Percentiles rank a stretch among this genome's conserved stretches.
Evolutionary conservation across 805 yeast species (phyloP).

Genomic region (Hyphopichia homilentoma): DNA sequence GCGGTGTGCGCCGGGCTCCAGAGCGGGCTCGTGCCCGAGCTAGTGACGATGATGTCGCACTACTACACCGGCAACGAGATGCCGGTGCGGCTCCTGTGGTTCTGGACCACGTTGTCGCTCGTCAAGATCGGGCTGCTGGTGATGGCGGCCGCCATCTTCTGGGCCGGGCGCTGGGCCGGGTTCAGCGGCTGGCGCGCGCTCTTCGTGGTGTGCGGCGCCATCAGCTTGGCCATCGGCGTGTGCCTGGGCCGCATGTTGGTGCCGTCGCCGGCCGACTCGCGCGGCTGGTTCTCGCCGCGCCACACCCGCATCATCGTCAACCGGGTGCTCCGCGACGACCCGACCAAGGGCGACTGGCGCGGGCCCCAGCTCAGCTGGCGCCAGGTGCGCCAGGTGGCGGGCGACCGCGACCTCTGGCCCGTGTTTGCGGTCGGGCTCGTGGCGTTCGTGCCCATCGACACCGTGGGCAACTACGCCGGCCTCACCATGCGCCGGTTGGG

Average conservation of each 20-base stretch:
- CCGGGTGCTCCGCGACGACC: slow-evolving; percentile 26
- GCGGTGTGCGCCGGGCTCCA: slow-evolving; percentile 28
- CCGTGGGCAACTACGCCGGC: slow-evolving; percentile 39
- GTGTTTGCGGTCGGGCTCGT: slow-evolving; percentile 1
- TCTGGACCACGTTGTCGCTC: slow-evolving; percentile 25
- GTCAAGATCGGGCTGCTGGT: slow-evolving; percentile 18
- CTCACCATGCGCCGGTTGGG: slow-evolving; percentile 35
- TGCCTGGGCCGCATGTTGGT: slow-evolving; percentile 3
- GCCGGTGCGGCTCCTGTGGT: slow-evolving; percentile 16
- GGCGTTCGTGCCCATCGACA: slow-evolving; percentile 16
- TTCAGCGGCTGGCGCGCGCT: slow-evolving; percentile 19
- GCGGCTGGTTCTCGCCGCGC: slow-evolving; percentile 33
- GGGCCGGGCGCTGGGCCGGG: slow-evolving; percentile 14
- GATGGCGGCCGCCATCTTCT: slow-evolving; percentile 18
- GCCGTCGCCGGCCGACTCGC: slow-evolving; percentile 8
- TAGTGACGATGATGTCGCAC: slow-evolving; percentile 30
- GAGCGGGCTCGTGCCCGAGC: slow-evolving; percentile 33
- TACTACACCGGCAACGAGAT: slow-evolving; percentile 31
- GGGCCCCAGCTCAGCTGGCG: slow-evolving; percentile 20
- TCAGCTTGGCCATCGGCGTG: slow-evolving; percentile 5
- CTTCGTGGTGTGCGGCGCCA: slow-evolving; percentile 11
- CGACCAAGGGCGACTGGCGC: slow-evolving; percentile 29
- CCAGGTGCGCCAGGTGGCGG: slow-evolving; percentile 14
- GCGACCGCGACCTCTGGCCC: slow-evolving; percentile 26
- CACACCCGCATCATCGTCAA: slow-evolving; percentile 28